Base-by-base conservation (phyloP, 805 yeast species). In the Lipomyces japonicus region DNA sequence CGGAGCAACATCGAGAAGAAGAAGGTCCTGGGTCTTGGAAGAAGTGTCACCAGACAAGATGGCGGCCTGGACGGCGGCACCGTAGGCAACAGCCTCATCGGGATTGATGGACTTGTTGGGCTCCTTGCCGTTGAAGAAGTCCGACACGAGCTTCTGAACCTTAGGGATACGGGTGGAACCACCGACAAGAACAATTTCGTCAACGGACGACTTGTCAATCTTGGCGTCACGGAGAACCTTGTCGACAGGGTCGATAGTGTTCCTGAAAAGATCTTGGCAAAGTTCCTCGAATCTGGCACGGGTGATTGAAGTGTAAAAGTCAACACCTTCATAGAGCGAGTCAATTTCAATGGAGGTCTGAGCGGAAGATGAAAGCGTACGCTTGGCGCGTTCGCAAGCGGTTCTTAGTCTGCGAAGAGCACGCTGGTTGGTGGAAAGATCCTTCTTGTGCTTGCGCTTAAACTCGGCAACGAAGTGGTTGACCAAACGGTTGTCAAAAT, bases 1-100 rank as follows among this genome's bases (percentile, higher is more conserved):
- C 73, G 97, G 97, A 67, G 97, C 95, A 71, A 90, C 97, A 80
- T 90, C 97, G 70, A 91, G 81, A 68, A 90, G 79, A 70, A 91
- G 77, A 72, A 89, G 78, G 72, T 89, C 97, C 78, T 89, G 96
- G 56, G 96, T 90, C 84, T 88, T 88, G 57, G 95, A 82, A 37
- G 96, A 89, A 63, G 91, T 83, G 75, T 89, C 96, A 76, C 97
- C 97, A 55, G 96, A 81, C 70, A 89, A 80, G 69, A 89, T 89
- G 63, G 96, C 96, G 62, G 96, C 96, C 78, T 89, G 97, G 63
- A 89, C 96, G 58, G 96, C 96, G 63, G 97, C 97, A 84, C 97
- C 96, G 76, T 89, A 89, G 68, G 97, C 97, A 73, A 89, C 97
- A 67, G 97, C 97, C 77, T 89, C 97, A 79, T 89, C 97, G 64